Evolutionary conservation across 148 eudicot species (phyloP), one percentile per base, ranked within the genome.

Genomic region (Bassia scoparia): DNA sequence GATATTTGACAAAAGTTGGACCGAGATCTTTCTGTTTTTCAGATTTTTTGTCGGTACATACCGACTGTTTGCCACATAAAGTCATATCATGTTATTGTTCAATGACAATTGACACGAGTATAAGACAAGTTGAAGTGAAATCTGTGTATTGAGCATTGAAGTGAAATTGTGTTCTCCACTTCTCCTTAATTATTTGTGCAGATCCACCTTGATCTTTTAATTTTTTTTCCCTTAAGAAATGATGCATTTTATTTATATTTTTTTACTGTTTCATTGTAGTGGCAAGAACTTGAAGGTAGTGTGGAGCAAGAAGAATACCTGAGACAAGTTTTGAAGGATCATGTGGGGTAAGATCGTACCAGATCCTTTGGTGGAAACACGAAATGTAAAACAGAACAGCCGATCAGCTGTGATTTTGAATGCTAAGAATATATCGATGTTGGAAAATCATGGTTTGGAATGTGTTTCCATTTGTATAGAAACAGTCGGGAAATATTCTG

Each of bases 281-380:
- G 97, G 97, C 92, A 91, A 78, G 96, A 89, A 74, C 87, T 89
- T 37, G 85, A 81, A 77, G 96, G 97, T 23, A 90, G 83, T 76
- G 79, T 60, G 29, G 89, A 91, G 85, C 97, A 91, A 79, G 81
- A 89, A 20, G 90, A 88, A 61, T 87, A 84, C 76, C 86, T 95
- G 12, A 84, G 93, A 74, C 79, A 81, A 68, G 80, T 89, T 81
- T 80, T 91, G 52, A 77, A 83, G 70, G 96, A 82, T 72, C 53
- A 83, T 67, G 72, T 88, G 21, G 80, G 74, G 20, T 68, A 46
- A 70, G 74, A 65, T 29, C 18, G 56, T n/a, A 21, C 58, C 23
- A 11, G 54, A 37, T 43, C 31, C 21, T 61, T 48, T 5, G 10
- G 38, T 37, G 10, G 50, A 34, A 34, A 1, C 37, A 38, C 16